phyloP scores from a whole-genome alignment of 257 asterid species.

The Hygrophila difformis region DNA sequence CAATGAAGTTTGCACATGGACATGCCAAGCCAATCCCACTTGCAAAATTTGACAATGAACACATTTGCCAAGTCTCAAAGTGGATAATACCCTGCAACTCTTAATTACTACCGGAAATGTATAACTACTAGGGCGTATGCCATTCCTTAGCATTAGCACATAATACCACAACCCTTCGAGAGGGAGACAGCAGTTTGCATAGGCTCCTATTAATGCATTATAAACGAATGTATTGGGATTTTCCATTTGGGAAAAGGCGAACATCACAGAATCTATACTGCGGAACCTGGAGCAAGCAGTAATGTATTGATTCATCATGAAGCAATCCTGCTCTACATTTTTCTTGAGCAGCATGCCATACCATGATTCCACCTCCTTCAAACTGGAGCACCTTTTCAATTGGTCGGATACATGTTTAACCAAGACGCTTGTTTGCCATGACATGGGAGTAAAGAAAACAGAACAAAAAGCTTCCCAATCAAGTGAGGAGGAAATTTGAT shows the following conservation, averaged over 20 bases:
- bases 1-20: constrained; percentile 55
- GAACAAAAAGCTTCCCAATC: no score
- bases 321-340: constrained; percentile 48
- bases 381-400: constrained; percentile 39
- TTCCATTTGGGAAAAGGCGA: constrained; percentile 35
- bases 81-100: constrained; percentile 33
- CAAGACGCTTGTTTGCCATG: no score
- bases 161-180: constrained; percentile 31
- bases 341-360: constrained; percentile 41
- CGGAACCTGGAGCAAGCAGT: constrained; percentile 44
- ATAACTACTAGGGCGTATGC: constrained; percentile 44
- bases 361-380: constrained; percentile 50
- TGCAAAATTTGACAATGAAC: constrained; percentile 52
- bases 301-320: constrained; percentile 59
- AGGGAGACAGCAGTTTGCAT: constrained; percentile 39
- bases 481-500: no score
- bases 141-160: constrained; percentile 41
- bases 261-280: constrained; percentile 29
- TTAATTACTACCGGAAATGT: constrained; percentile 57
- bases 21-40: constrained; percentile 35
- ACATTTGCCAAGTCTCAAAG: constrained; percentile 34
- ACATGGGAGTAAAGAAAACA: no score
- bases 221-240: constrained; percentile 53
- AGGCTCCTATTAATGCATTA: constrained; percentile 49
- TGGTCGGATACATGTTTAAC: constrained; percentile 20